Base-by-base conservation (phyloP, 257 asterid species). In the Hygrophila difformis region DNA sequence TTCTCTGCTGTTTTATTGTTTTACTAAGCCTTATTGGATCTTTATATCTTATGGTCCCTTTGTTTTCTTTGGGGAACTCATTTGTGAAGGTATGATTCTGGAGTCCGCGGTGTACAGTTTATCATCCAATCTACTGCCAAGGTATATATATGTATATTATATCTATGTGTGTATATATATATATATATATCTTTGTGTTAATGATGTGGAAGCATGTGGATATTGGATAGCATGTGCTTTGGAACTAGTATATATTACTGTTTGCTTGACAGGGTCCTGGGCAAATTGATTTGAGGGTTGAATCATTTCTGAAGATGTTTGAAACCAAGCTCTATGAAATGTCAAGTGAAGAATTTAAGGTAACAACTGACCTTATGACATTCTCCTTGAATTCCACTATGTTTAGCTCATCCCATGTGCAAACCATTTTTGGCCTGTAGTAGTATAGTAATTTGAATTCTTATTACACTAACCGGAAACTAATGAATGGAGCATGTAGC, bases 21-120 rank as follows among this genome's bases (percentile, higher is more conserved):
- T n/a, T n/a, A n/a, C n/a, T n/a, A n/a, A n/a, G n/a, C n/a, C n/a
- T n/a, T n/a, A 36, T 29, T 20, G 18, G 31, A 22, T 54, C 36
- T 56, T 36, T 38, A 14, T 23, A 21, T 36, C 38, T 49, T 5
- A 20, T 31, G 0, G 41, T 23, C 42, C 46, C 43, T 40, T 49
- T 28, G 21, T 39, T 12, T 28, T 19, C 33, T 28, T 4, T 7
- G 49, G 50, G 47, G 19, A 42, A 47, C 48, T 52, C 29, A 12
- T 52, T 18, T 60, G 41, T 67, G 56, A 46, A 91, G 99, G 93
- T 78, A 79, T 62, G 93, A 91, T 65, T 68, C 62, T 59, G 99
- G 99, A 48, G 74, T 91, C 41, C 96, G 78, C 13, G 98, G 98
- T 47, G 66, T 86, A 62, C 99, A 86, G 60, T 79, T 91, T 63